Evolutionary conservation across 106 monocot genomes (phyloP), one percentile per base, ranked within the genome.

Genomic region (Iris macrosiphon): DNA sequence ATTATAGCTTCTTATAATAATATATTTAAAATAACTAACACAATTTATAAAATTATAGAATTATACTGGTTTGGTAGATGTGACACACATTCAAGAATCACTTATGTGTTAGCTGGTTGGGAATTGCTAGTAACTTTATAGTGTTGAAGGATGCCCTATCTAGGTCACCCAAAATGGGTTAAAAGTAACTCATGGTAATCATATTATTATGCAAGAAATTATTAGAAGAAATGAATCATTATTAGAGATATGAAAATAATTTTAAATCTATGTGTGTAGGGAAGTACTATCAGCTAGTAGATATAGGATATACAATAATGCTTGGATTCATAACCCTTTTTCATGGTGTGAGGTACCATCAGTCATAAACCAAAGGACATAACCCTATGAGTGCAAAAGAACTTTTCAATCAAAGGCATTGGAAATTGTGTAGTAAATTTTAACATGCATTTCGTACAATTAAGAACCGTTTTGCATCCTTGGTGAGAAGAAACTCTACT

Each of bases 121-220:
- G 45, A 61, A 47, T 33, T 0, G 61, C 61, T 18, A 61, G 31
- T 61, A 47, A 47, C 16, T 34, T 61, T 14, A 47, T 30, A 0
- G 31, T 61, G 14, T 20, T 47, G 4, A 31, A 9, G n/a, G 61
- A 47, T 61, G 46, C 46, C 10, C 29, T 60, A 14, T 52, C 27
- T 4, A 2, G 16, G 12, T 0, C 13, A 15, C 52, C 7, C 29
- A 5, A 3, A 13, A 13, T 21, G 9, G 29, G 6, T 52, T 52
- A 15, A 29, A 22, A 0, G 25, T 52, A 4, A 29, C n/a, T 12
- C 41, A 3, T 12, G 5, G 41, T 42, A 42, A 42, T 15, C n/a
- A 3, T 3, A 15, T 15, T 42, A 12, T 42, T 15, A 42, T n/a
- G n/a, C n/a, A n/a, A n/a, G 14, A 15, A 3, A 7, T 3, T 3